phyloP scores from a whole-genome alignment of 495 filamentous ascomycete species.

The Mytilinidion resinicola region DNA sequence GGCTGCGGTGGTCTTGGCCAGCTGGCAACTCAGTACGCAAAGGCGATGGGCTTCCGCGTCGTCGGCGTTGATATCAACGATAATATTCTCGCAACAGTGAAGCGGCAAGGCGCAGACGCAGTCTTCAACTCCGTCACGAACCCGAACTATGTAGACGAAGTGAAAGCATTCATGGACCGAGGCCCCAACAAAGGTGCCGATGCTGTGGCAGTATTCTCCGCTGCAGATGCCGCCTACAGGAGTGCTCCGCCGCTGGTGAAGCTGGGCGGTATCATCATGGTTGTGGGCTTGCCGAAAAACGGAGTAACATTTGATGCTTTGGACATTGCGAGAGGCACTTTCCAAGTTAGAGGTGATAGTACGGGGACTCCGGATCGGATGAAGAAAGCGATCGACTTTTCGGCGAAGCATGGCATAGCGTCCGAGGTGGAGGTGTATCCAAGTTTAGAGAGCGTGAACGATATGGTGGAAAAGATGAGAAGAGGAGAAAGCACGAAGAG shows the following conservation, averaged over 20 bases:
- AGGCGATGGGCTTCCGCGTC: conserved; percentile 30
- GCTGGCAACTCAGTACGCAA: conserved; percentile 29
- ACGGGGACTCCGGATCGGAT: conserved; percentile 23
- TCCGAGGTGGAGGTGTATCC: conserved; percentile 19
- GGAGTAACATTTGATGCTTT: conserved; percentile 21
- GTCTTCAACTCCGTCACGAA: conserved; percentile 37
- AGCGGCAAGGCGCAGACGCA: conserved; percentile 30
- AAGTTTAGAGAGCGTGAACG: conserved; percentile 18
- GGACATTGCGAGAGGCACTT: conserved; percentile 25
- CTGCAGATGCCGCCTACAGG: conserved; percentile 34
- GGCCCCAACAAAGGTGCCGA: conserved; percentile 30
- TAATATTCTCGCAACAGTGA: conserved; percentile 22
- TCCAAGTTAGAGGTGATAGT: conserved; percentile 24
- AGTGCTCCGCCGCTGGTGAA: conserved; percentile 27
- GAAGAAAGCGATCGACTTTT: conserved; percentile 24
- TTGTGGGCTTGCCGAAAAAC: conserved; percentile 25
- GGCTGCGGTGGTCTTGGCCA: conserved; percentile 26
- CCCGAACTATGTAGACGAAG: conserved; percentile 31
- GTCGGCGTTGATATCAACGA: conserved; percentile 30
- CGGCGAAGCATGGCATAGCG: conserved; percentile 24
- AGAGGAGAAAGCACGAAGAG: conserved; percentile 15
- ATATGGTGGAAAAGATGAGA: conserved; percentile 22
- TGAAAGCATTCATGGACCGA: conserved; percentile 29
- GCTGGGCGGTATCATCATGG: conserved; percentile 28
- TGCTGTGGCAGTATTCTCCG: conserved; percentile 36